These are phyloP conservation scores for Naganishia albida DNA, from an alignment of 1,284 basidiomycete species.

Conservation along the genomic window DNA sequence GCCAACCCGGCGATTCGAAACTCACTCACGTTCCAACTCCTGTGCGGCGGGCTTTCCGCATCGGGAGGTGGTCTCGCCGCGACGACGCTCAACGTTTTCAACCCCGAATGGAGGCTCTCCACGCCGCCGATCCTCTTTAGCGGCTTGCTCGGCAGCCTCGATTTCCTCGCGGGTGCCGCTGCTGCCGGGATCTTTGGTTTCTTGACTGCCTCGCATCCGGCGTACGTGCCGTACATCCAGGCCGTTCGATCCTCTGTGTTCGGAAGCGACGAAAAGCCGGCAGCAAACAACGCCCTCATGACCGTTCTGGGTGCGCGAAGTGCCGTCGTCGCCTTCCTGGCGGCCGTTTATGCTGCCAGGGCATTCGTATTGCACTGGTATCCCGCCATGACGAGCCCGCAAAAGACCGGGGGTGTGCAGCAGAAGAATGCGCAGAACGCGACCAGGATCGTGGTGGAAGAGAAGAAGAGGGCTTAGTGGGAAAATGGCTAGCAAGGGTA, in stretches of 20 bases:
- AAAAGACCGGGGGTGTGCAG: not conserved
- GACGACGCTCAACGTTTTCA: conserved; percentile 33
- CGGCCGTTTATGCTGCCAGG: conserved; percentile 26
- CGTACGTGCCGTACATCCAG: conserved; percentile 22
- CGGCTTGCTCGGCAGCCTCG: conserved; percentile 27
- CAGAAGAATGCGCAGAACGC: conserved; percentile 8
- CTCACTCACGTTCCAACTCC: conserved; percentile 33
- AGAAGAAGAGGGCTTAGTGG: conserved; percentile 19
- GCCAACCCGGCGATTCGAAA: conserved; percentile 26
- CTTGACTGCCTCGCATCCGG: conserved; percentile 28
- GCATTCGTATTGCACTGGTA: conserved; percentile 30
- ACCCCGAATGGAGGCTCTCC: conserved; percentile 30
- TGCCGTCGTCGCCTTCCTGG: conserved; percentile 30
- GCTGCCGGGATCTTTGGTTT: conserved; percentile 30
- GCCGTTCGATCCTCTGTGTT: not conserved
- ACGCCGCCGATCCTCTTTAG: conserved; percentile 34
- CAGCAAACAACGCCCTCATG: conserved; percentile 24
- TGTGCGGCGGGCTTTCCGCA: conserved; percentile 31
- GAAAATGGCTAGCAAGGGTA: not conserved
- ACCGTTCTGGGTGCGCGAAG: conserved; percentile 31
- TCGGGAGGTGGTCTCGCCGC: conserved; percentile 31
- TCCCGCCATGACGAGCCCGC: not conserved
- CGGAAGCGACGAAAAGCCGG: not conserved
- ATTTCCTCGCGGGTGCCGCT: conserved; percentile 29
- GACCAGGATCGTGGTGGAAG: conserved; percentile 16